These are phyloP conservation scores for Corymbia maculata DNA, from an alignment of 345 rosid genomes.

Conservation along the genomic window DNA sequence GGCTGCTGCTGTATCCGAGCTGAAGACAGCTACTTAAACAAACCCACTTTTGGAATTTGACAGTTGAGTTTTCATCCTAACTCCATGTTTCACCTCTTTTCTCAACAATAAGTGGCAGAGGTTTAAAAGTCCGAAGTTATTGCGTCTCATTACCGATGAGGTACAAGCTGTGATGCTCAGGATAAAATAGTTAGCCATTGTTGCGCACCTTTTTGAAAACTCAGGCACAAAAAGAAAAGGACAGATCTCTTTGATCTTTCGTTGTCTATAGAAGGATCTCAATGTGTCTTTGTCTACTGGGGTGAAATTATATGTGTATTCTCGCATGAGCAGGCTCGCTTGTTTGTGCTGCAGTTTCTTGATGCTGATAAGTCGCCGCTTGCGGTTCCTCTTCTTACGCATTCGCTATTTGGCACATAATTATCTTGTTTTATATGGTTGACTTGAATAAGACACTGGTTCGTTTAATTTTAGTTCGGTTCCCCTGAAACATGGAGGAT, in stretches of 20 bases:
- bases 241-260: background rate
- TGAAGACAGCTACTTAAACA: background rate
- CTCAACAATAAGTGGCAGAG: background rate
- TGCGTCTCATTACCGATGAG: background rate
- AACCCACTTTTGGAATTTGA: background rate
- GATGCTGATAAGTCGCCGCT: background rate
- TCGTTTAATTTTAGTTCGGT: too few relatives aligned
- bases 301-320: background rate
- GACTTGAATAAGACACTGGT: background rate
- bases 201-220: background rate
- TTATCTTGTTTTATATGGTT: background rate
- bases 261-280: background rate
- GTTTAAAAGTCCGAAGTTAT: too few relatives aligned
- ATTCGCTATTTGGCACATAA: background rate
- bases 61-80: background rate
- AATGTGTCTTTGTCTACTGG: background rate
- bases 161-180: background rate
- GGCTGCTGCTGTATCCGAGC: background rate
- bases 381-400: background rate
- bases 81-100: background rate
- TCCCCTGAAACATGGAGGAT: too few relatives aligned
- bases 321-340: background rate
- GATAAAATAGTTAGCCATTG: background rate
- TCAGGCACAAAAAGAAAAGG: background rate
- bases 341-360: background rate